Evolutionary conservation across 495 filamentous ascomycete species (phyloP).

Genomic region (Penicillium ochrochloron): DNA sequence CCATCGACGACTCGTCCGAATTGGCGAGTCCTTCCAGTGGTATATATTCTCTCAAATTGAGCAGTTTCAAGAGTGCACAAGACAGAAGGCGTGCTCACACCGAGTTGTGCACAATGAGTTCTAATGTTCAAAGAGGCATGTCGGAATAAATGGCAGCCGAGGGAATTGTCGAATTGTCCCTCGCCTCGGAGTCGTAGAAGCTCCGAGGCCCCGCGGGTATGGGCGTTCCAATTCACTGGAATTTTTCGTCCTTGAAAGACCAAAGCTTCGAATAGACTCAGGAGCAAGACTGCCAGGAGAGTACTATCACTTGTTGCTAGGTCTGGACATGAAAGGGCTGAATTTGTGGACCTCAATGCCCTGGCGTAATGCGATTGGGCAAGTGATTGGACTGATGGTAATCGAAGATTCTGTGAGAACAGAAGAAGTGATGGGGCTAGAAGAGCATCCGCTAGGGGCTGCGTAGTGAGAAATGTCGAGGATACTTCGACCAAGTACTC

Average conservation of each 20-base stretch:
- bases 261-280: constrained; percentile 8
- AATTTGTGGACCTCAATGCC: constrained; percentile 5
- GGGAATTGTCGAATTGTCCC: neutral
- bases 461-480: neutral
- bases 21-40: neutral
- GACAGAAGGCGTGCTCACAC: neutral
- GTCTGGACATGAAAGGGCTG: neutral
- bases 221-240: constrained; percentile 8
- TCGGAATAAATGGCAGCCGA: constrained; percentile 5
- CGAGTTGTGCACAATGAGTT: constrained; percentile 2
- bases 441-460: neutral
- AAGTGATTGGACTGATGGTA: neutral
- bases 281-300: neutral
- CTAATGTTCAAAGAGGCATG: constrained; percentile 8
- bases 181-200: constrained; percentile 7
- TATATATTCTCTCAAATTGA: neutral
- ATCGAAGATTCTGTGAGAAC: constrained; percentile 3
- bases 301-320: neutral
- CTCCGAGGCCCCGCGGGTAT: neutral
- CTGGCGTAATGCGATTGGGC: constrained; percentile 6
- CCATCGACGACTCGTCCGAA: neutral
- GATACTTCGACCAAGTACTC: constrained; percentile 4
- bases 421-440: constrained; percentile 5
- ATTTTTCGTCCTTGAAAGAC: neutral
- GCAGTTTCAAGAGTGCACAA: neutral